Evolutionary conservation across 768 basidiomycete genomes (phyloP), one percentile per base, ranked within the genome.

Genomic region (Paxillus ammoniavirescens): DNA sequence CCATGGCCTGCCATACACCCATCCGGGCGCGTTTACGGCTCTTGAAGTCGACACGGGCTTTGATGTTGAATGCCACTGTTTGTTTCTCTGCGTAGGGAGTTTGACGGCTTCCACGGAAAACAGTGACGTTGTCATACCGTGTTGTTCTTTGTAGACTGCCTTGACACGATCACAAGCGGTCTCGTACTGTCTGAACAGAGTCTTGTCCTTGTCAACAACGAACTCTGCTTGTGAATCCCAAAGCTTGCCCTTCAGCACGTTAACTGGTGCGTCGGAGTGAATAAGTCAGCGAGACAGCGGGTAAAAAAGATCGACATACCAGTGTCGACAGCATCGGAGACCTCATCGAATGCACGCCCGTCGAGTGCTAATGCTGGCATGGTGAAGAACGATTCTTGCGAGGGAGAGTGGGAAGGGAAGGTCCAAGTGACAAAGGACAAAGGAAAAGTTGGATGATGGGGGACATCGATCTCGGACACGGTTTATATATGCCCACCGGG

Each of bases 1-100:
- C 89, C 71, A 93, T 92, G 9, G 90, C 90, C 59, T 90, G 82
- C 90, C 90, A 93, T 38, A 93, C 72, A 60, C 87, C 75, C 91
- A 93, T 92, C n/a, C 83, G 78, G 3, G 82, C 87, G 26, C 87
- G 82, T 48, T 73, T 78, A 35, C 75, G 79, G 53, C 72, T 84
- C 64, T 84, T 84, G 71, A 91, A 91, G 57, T 88, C 78, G 9
- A 82, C 83, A 8, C 93, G 86, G 5, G 85, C 84, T 52, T 83
- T 78, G 59, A 93, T 78, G 67, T 95, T 95, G 77, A 82, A 95
- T 18, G 77, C 87, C 3, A 94, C 79, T 0, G 93, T 95, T 70
- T 95, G 93, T 61, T 93, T 95, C 65, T 86, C 89, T 91, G 65
- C 31, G 13, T 10, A 2, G 38, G 38, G 40, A 10, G 6, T 56